Evolutionary conservation across 805 yeast genomes (phyloP).

Genomic region (Vanderwaltozyma tropicalis): DNA sequence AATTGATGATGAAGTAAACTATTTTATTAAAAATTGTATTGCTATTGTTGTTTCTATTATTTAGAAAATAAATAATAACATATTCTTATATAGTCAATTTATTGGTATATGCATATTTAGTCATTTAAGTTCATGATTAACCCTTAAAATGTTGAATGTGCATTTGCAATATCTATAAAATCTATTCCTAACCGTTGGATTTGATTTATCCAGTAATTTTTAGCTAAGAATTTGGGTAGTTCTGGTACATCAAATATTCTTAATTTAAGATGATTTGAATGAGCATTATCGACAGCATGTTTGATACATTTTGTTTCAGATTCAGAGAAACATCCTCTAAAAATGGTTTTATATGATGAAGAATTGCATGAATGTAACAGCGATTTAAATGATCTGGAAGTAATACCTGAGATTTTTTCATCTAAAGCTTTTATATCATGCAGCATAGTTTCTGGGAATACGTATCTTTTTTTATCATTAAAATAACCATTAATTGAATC

Average conservation of each 20-base stretch:
- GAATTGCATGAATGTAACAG: conserved; percentile 12
- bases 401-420: conserved; percentile 21
- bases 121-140: not conserved
- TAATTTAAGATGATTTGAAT: conserved; percentile 40
- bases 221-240: conserved; percentile 39
- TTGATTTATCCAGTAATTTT: conserved; percentile 39
- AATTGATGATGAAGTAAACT: no score
- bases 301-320: conserved; percentile 13
- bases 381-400: conserved; percentile 34
- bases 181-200: conserved; percentile 37
- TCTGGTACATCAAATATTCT: conserved; percentile 64
- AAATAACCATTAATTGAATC: not conserved
- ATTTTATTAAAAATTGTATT: no score
- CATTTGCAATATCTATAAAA: conserved; percentile 40
- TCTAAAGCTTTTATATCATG: conserved; percentile 18
- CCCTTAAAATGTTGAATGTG: not conserved
- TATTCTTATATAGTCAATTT: no score
- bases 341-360: conserved; percentile 3
- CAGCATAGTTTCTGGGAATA: conserved; percentile 40
- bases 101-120: no score
- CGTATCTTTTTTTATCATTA: conserved; percentile 20
- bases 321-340: conserved; percentile 8
- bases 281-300: conserved; percentile 34
- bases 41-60: no score
- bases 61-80: no score